phyloP scores from a whole-genome alignment of 2,329 filamentous ascomycete species.

The Tolypocladium nubicola region DNA sequence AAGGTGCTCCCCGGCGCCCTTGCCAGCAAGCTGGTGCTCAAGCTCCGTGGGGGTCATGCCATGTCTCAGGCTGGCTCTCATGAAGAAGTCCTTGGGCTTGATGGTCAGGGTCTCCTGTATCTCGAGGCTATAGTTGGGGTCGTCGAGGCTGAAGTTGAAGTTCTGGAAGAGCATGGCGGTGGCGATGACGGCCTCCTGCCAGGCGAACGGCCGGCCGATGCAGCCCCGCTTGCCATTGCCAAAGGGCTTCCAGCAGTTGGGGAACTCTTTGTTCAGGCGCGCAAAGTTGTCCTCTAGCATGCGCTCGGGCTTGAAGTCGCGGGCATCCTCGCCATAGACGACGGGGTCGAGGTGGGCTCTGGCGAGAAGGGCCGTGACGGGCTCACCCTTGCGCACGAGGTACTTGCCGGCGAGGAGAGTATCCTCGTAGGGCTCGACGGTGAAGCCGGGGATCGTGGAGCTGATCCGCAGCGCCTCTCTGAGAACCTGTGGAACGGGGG shows the following conservation, averaged over 20 bases:
- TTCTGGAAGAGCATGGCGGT: conserved; percentile 58
- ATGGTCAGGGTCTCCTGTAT: conserved; percentile 48
- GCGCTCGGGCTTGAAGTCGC: conserved; percentile 58
- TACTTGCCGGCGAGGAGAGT: conserved; percentile 52
- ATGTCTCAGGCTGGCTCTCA: conserved; percentile 46
- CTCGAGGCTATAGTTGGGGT: conserved; percentile 48
- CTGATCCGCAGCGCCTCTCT: conserved; percentile 55
- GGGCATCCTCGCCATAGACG: conserved; percentile 55
- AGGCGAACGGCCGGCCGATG: conserved; percentile 64
- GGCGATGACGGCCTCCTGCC: conserved; percentile 58
- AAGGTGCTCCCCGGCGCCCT: conserved; percentile 8
- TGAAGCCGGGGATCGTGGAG: conserved; percentile 49
- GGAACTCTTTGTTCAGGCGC: conserved; percentile 47
- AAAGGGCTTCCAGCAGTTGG: conserved; percentile 61
- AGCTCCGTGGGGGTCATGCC: conserved; percentile 33
- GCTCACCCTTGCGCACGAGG: conserved; percentile 39
- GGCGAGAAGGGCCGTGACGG: conserved; percentile 36
- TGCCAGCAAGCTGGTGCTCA: conserved; percentile 31
- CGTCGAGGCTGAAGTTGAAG: conserved; percentile 54
- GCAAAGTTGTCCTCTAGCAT: conserved; percentile 62
- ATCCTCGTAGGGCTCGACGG: conserved; percentile 42
- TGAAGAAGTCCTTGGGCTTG: conserved; percentile 53
- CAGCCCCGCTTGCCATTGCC: conserved; percentile 62
- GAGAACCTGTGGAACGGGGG: conserved; percentile 29
- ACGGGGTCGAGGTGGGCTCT: conserved; percentile 50